phyloP scores from a whole-genome alignment of 208 protist genomes.

The Jaenimonas drosophilae region DNA sequence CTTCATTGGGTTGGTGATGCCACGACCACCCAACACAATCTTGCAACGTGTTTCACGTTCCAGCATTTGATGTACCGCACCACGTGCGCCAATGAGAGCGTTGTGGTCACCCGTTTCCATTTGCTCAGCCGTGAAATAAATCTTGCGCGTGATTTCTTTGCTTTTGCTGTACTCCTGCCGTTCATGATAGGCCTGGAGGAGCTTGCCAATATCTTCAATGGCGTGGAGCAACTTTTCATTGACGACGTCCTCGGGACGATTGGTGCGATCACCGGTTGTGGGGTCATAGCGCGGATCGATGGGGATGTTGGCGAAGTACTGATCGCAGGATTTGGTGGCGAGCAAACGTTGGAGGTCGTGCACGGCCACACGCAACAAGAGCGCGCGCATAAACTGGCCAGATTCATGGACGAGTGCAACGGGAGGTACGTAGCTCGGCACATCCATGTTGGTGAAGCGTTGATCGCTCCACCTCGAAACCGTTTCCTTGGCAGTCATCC shows the following conservation, averaged over 20 bases:
- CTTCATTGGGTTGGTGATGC: slow-evolving; percentile 87
- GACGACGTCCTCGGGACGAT: slow-evolving; percentile 65
- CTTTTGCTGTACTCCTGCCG: slow-evolving; percentile 25
- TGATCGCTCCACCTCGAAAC: slow-evolving; percentile 65
- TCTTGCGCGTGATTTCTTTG: slow-evolving; percentile 79
- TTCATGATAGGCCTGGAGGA: slow-evolving; percentile 50
- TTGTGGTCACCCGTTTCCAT: slow-evolving; percentile 83
- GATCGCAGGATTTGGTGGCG: slow-evolving; percentile 33
- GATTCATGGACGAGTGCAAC: slow-evolving; percentile 72
- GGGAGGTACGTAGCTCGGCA: slow-evolving; percentile 82
- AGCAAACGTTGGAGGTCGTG: slow-evolving; percentile 76
- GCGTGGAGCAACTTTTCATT: slow-evolving; percentile 49
- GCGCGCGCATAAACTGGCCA: slow-evolving; percentile 72
- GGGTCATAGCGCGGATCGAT: slow-evolving; percentile 72
- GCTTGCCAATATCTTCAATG: slow-evolving; percentile 63
- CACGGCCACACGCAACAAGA: slow-evolving; percentile 64
- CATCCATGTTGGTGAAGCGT: slow-evolving; percentile 67
- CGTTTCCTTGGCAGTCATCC: slow-evolving; percentile 11
- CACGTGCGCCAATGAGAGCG: slow-evolving; percentile 84
- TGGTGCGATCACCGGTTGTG: slow-evolving; percentile 68
- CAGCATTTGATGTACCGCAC: slow-evolving; percentile 81
- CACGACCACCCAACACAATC: slow-evolving; percentile 85
- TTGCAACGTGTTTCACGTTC: slow-evolving; percentile 81
- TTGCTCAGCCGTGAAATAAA: slow-evolving; percentile 81
- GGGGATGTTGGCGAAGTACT: slow-evolving; percentile 70